A percentile compares a stretch with the other conserved stretches of the same genome.
Conservation (phyloP, 2,329 filamentous ascomycete genomes). For the Pseudogymnoascus verrucosus region DNA sequence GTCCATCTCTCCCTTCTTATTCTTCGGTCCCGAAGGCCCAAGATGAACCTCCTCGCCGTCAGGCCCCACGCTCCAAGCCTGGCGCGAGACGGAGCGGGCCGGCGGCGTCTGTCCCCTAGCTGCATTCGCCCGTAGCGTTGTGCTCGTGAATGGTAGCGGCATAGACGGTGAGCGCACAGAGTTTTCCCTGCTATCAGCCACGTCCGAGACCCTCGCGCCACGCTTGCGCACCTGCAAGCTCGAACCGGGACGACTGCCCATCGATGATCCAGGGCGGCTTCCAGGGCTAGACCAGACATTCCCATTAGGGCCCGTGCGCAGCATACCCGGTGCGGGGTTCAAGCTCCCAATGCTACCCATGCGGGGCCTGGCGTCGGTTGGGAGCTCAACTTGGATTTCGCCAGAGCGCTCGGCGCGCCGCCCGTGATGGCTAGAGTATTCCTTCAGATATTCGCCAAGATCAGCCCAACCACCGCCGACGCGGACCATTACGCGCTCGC, state of each 20-base stretch:
- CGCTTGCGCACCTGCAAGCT: slow-evolving; percentile 24
- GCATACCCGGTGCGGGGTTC: slow-evolving; percentile 19
- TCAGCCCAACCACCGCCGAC: slow-evolving; percentile 99
- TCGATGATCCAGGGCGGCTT: slow-evolving; percentile 21
- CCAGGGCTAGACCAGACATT: slow-evolving; percentile 34
- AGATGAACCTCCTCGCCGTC: slow-evolving; percentile 51
- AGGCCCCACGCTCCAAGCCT: slow-evolving; percentile 30
- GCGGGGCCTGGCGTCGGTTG: slow-evolving; percentile 22
- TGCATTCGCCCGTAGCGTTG: slow-evolving; percentile 3
- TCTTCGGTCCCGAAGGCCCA: slow-evolving; percentile 63
- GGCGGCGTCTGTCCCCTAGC: slow-evolving; percentile 14
- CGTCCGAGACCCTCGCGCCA: slow-evolving; percentile 19
- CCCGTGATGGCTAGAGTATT: slow-evolving; percentile 88
- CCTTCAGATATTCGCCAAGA: slow-evolving; percentile 84
- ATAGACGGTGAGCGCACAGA: slow-evolving; percentile 19
- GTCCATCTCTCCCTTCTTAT: slow-evolving; percentile 57
- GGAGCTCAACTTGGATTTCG: slow-evolving; percentile 48
- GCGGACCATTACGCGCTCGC: slow-evolving; percentile 93
- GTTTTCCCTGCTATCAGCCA: neutral
- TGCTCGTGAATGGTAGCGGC: slow-evolving; percentile 15
- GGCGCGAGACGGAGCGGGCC: slow-evolving; percentile 13
- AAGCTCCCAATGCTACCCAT: slow-evolving; percentile 10
- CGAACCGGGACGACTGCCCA: slow-evolving; percentile 22
- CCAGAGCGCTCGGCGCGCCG: slow-evolving; percentile 56
- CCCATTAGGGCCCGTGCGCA: slow-evolving; percentile 7